Conservation (phyloP, 768 basidiomycete genomes). For the Mycena latifolia region DNA sequence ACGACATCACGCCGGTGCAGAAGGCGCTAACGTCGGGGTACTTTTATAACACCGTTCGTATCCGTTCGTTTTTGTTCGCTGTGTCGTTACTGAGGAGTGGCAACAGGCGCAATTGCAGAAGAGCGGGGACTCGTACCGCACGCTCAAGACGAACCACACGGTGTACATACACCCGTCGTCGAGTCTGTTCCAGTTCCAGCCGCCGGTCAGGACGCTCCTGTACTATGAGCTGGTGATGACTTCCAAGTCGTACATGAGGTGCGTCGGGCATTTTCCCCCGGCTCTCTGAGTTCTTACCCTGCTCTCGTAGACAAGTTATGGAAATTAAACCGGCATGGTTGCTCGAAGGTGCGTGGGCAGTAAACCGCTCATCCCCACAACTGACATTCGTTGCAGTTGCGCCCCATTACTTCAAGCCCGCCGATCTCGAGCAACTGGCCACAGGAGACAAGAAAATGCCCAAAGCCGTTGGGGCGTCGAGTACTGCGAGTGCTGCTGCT, state of each 20-base stretch:
- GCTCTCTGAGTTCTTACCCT: conserved; percentile 18
- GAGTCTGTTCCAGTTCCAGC: conserved; percentile 94
- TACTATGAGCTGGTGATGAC: conserved; percentile 99
- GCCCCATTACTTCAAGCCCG: conserved; percentile 94
- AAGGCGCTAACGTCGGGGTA: conserved; percentile 97
- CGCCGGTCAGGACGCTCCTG: conserved; percentile 88
- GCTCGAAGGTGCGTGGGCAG: conserved; percentile 77
- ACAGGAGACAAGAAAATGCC: conserved; percentile 95
- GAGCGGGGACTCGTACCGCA: conserved; percentile 97
- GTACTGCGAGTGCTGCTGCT: conserved; percentile 5
- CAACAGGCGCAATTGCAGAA: conserved; percentile 90
- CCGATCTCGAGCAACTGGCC: conserved; percentile 84
- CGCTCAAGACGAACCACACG: conserved; percentile 95
- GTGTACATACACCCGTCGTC: conserved; percentile 98
- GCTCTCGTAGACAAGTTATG: conserved; percentile 83
- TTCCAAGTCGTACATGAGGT: conserved; percentile 95
- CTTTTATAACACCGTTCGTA: conserved; percentile 91
- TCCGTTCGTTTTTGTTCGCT: conserved; percentile 1
- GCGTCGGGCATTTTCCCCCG: conserved; percentile 35
- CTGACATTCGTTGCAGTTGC: conserved; percentile 70
- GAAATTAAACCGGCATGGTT: conserved; percentile 98
- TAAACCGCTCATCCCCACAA: background rate
- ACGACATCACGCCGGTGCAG: conserved; percentile 93
- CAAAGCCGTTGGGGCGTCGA: conserved; percentile 69
- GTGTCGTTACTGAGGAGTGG: conserved; percentile 4